Evolutionary conservation across 2,329 filamentous ascomycete genomes (phyloP), one percentile per base, ranked within the genome.

Genomic region (Hymenoscyphus albidus): DNA sequence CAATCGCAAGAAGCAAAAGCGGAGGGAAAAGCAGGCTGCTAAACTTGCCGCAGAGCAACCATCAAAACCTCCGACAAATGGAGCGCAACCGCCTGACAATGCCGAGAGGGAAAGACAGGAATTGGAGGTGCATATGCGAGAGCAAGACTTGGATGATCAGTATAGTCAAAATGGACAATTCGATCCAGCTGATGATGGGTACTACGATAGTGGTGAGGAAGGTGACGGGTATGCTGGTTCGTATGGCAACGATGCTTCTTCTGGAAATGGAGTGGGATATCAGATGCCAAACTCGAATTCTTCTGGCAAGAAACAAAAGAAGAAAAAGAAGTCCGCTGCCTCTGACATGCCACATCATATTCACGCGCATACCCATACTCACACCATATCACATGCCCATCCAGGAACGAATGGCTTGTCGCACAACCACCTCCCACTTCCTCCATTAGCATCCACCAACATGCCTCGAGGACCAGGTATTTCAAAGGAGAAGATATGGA

Each of bases 1-100:
- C 61, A 97, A 97, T 79, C 88, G 91, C 75, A 97, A 97, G 83
- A 98, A 97, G 82, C 91, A 95, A 77, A 97, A 97, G 82, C 87
- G 93, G 71, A 86, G 93, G 70, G 89, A 91, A 75, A 97, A 97
- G 77, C 89, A 73, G 61, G 74, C 74, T 38, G 75, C 74, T 16
- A 74, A 74, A 64, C 69, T 72, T 35, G 73, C 73, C 61, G 73
- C 74, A 32, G 73, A 73, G 59, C 71, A 73, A 58, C 66, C 68
- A n/a, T 35, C 62, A 32, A 65, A 56, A 54, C 35, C 67, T 2
- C 65, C 65, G 57, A 59, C 65, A 59, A 74, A 71, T 55, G 70
- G 70, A 57, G 67, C 66, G 58, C 64, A 64, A 61, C 54, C 67
- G 32, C 22, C 69, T 18, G 62, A 39, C 18, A 66, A 64, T 18